Evolutionary conservation across 306 rosid genomes (phyloP), one percentile per base, ranked within the genome.

Genomic region (Hippophae gyantsensis): DNA sequence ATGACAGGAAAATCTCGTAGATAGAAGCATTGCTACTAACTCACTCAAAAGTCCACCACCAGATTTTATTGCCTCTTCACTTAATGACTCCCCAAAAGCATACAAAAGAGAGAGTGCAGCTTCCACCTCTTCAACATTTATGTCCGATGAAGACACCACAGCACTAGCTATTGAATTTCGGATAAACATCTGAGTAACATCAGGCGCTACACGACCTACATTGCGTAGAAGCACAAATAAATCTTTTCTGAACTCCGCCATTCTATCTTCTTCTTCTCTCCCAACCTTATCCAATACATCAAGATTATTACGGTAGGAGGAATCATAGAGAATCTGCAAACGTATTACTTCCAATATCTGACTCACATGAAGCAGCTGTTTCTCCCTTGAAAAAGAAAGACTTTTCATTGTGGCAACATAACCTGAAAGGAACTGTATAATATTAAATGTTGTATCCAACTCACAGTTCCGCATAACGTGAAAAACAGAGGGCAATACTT

Each of bases 101-200:
- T 80, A 82, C 44, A 89, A 72, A 68, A 86, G 90, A 52, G 93
- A 82, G 42, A 89, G 90, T 52, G 95, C 86, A 50, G 83, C 85
- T 79, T 89, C 97, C 69, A 89, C 94, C 82, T 86, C 88, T 80
- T 89, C 97, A 54, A 80, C 97, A 60, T 86, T 85, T 54, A 81
- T 77, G 44, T 82, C 80, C 54, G 94, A 72, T 25, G 95, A 68
- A 65, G 82, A 74, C 47, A 86, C 81, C 67, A 79, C 82, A 64
- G 93, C 89, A 78, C 66, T 69, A 63, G 77, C 74, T 40, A 86
- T 73, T 6, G 89, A 82, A 70, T 81, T 84, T 69, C 84, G 76
- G 59, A 92, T 86, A 65, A 92, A 92, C 52, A 82, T 5, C 40
- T 84, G 96, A 65, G 87, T 78, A 55, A 82, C 79, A 65, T 82